Base-by-base conservation (phyloP, 2,329 filamentous ascomycete species). In the Volutella citrinella region DNA sequence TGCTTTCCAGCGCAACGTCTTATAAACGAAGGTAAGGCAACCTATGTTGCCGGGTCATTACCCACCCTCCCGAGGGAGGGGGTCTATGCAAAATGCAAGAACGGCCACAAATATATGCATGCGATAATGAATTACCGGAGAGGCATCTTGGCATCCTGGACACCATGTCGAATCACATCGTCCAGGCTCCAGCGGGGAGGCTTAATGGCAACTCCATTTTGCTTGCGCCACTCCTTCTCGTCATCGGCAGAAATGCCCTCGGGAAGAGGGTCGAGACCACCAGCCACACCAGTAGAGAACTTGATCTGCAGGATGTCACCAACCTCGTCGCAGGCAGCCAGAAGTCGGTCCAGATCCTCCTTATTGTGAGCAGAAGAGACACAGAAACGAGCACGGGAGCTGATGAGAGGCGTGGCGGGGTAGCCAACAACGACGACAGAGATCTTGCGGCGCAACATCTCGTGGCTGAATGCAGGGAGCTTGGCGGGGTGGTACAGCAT, bases 401-500 rank as follows among this genome's bases (percentile, higher is more conserved):
- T 94, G 51, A 97, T 94, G 27, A 98, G 77, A 2, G 93, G 93
- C 3, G 93, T 98, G 8, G 91, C 93, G 6, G 93, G 93, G 60
- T 98, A 98, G 32, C 91, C 93, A 42, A 98, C 93, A 27, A 98
- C 87, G 23, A 98, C 93, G 32, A 97, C 87, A 0, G 91, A 93
- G 51, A 98, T 97, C 65, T 96, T 97, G 57, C 93, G 87, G 68
- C 87, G 87, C 41, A 97, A 78, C 93, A 98, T 97, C 64, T 97
- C 93, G 60, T 95, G 93, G 30, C 89, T 96, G 65, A 98, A 98
- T 39, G 93, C 91, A 5, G 91, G 87, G 74, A 98, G 96, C 70
- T 98, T 98, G 54, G 87, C 93, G n/a, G 93, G 93, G 66, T 97
- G 88, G 74, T 96, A 98, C 18, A 98, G 80, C 56, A 95, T 78